A percentile compares a stretch with the other conserved stretches of the same genome.
phyloP scores from a whole-genome alignment of 805 yeast species.

The Kodamaea lidongshanica region DNA sequence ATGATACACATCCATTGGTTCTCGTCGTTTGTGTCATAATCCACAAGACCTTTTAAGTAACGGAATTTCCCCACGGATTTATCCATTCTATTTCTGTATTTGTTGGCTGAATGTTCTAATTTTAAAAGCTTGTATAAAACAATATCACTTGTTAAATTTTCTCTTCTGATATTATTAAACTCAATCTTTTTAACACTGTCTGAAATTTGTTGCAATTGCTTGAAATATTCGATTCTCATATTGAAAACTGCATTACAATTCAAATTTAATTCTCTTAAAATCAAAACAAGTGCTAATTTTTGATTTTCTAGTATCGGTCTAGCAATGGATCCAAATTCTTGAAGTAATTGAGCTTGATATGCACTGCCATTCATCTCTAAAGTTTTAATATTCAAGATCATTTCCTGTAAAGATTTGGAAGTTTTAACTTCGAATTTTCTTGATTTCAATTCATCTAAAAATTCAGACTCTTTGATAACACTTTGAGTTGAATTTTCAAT shows the following conservation, averaged over 20 bases:
- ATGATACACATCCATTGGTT: conserved; percentile 62
- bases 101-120: conserved; percentile 4
- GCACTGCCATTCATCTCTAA: conserved; percentile 22
- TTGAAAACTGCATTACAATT: conserved; percentile 64
- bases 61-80: conserved; percentile 30
- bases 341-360: conserved; percentile 19
- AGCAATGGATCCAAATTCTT: conserved; percentile 16
- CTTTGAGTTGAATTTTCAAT: no score
- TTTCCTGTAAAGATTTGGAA: conserved; percentile 30
- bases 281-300: conserved; percentile 30
- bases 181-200: conserved; percentile 55
- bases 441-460: neutral
- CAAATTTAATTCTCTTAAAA: conserved; percentile 46
- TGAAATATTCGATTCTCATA: conserved; percentile 73
- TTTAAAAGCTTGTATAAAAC: conserved; percentile 12
- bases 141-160: conserved; percentile 1
- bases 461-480: conserved; percentile 1
- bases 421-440: conserved; percentile 21
- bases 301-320: conserved; percentile 38
- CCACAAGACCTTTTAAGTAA: conserved; percentile 27
- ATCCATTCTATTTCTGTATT: conserved; percentile 15
- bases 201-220: conserved; percentile 77
- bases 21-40: conserved; percentile 14
- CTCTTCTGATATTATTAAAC: conserved; percentile 32
- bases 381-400: conserved; percentile 22